Evolutionary conservation across 441 rosid genomes (phyloP).

Genomic region (California macrophylla): DNA sequence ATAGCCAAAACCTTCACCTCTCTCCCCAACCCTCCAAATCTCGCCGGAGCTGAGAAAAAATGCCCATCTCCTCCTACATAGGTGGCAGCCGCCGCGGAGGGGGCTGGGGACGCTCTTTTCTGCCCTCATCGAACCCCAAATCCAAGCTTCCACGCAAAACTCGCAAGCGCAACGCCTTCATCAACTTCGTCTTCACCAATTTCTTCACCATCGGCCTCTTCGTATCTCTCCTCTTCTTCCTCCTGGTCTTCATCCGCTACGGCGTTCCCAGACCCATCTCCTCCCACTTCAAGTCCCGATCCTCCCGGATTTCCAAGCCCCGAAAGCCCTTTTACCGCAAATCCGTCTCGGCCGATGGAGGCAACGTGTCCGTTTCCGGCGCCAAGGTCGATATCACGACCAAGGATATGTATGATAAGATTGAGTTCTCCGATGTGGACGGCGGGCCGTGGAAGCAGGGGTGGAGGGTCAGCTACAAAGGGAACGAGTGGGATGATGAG

Average conservation of each 20-base stretch:
- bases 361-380: constrained; percentile 22
- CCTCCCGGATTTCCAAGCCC: constrained; percentile 22
- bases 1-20: not conserved
- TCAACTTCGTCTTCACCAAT: constrained; percentile 61
- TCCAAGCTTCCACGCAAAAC: constrained; percentile 51
- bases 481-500: constrained; percentile 80
- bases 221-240: constrained; percentile 56
- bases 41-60: constrained; percentile 10
- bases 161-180: constrained; percentile 48
- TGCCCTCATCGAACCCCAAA: constrained; percentile 46
- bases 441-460: constrained; percentile 99
- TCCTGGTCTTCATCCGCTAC: constrained; percentile 59
- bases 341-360: constrained; percentile 10
- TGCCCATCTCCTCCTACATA: constrained; percentile 71
- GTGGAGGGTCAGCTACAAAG: constrained; percentile 69
- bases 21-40: not conserved
- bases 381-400: constrained; percentile 69
- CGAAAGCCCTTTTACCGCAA: constrained; percentile 34
- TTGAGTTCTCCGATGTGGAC: constrained; percentile 64
- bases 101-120: constrained; percentile 42
- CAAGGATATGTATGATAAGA: constrained; percentile 76
- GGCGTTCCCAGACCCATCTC: constrained; percentile 65
- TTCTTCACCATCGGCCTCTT: constrained; percentile 60
- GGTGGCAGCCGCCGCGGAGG: constrained; percentile 58
- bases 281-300: constrained; percentile 37